Percentiles rank a stretch among this genome's conserved stretches.
These are phyloP conservation scores for Jamesozyma spencerorum DNA, from an alignment of 805 yeast genomes.

Conservation along the genomic window DNA sequence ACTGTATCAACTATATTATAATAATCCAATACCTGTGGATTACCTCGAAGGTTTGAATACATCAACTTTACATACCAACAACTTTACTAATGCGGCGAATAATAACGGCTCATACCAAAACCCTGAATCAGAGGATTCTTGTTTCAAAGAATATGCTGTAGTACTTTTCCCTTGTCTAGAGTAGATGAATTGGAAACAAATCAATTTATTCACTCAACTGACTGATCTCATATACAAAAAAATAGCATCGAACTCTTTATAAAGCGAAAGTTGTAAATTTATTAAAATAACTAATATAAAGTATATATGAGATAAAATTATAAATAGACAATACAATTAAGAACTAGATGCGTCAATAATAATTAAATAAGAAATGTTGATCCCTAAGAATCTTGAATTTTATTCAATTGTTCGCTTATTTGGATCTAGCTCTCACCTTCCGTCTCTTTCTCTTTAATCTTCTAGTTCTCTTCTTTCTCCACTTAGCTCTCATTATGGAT, in stretches of 20 bases:
- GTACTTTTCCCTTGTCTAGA: background rate
- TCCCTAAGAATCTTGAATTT: background rate
- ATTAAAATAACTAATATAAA: constrained; percentile 1
- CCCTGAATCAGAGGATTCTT: no score
- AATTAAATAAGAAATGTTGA: background rate
- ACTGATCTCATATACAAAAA: background rate
- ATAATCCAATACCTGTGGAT: constrained; percentile 7
- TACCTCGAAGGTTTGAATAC: constrained; percentile 3
- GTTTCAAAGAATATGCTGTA: no score
- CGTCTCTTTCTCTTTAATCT: constrained; percentile 99
- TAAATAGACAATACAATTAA: constrained; percentile 1
- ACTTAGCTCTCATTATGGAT: constrained; percentile 79
- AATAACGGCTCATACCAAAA: no score
- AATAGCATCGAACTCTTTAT: background rate
- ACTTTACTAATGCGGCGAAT: background rate
- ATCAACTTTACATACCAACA: background rate
- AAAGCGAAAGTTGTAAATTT: background rate
- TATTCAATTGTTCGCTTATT: constrained; percentile 50
- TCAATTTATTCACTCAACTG: background rate
- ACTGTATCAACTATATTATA: constrained; percentile 4
- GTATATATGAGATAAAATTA: constrained; percentile 1
- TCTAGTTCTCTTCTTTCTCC: constrained; percentile 99
- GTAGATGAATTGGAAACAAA: no score
- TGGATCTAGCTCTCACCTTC: constrained; percentile 99
- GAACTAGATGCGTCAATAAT: constrained; percentile 3